Conservation (phyloP, 306 rosid species). For the Cicer judaicum region DNA sequence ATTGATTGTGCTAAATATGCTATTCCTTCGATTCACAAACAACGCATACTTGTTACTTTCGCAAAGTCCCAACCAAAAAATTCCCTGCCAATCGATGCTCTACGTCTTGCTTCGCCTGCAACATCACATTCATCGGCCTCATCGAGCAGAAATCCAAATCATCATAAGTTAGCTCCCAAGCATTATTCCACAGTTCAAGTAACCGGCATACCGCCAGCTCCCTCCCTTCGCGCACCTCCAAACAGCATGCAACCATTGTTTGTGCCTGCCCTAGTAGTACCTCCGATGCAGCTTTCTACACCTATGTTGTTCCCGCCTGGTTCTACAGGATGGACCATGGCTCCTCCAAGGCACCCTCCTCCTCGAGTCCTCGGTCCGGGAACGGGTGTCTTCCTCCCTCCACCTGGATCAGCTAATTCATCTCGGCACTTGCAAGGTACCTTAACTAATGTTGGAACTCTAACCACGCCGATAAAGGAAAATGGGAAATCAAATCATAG, state of each 20-base stretch:
- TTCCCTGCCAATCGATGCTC: constrained; percentile 40
- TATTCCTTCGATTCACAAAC: constrained; percentile 78
- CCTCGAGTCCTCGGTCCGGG: constrained; percentile 79
- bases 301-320: constrained; percentile 70
- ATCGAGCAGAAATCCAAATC: constrained; percentile 71
- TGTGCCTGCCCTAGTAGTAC: constrained; percentile 60
- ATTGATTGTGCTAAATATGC: constrained; percentile 78
- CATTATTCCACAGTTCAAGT: constrained; percentile 61
- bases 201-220: constrained; percentile 70
- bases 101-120: not conserved
- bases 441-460: constrained; percentile 53
- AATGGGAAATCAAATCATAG: constrained; percentile 56
- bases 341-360: constrained; percentile 81
- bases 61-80: constrained; percentile 73
- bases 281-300: constrained; percentile 74
- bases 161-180: constrained; percentile 68
- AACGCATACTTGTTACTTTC: constrained; percentile 78
- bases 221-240: constrained; percentile 65
- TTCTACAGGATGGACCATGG: constrained; percentile 72
- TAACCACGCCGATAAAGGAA: constrained; percentile 56
- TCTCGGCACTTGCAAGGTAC: constrained; percentile 51
- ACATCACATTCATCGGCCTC: not conserved
- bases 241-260: constrained; percentile 74
- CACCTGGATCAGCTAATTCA: constrained; percentile 76
- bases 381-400: constrained; percentile 97